A percentile compares a stretch with the other conserved stretches of the same genome.
Conservation (phyloP, 108 stramenopile genomes). For the Skeletonema potamos region DNA sequence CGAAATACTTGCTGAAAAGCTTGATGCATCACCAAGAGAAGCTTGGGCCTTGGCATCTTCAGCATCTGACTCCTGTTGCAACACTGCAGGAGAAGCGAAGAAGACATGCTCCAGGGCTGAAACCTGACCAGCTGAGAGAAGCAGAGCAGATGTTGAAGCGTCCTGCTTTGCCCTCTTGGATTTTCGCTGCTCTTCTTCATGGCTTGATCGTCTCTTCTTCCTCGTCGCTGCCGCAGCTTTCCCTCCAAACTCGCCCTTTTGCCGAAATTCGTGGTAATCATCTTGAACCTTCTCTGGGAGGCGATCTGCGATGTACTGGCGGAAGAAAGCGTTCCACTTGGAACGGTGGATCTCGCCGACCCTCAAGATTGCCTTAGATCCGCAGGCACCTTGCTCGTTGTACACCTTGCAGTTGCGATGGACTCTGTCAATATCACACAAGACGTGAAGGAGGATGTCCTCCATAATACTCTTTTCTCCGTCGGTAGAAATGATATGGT, state of each 20-base stretch:
- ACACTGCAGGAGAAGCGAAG: slow-evolving; percentile 19
- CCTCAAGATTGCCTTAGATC: slow-evolving; percentile 13
- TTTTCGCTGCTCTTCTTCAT: slow-evolving; percentile 1
- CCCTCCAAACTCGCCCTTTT: slow-evolving; percentile 5
- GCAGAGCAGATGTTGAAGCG: slow-evolving; percentile 18
- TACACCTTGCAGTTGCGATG: slow-evolving; percentile 29
- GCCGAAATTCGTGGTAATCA: slow-evolving; percentile 8
- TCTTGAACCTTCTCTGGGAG: slow-evolving; percentile 25
- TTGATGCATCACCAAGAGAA: slow-evolving; percentile 8
- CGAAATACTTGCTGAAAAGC: background rate
- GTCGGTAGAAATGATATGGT: slow-evolving; percentile 16
- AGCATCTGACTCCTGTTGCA: slow-evolving; percentile 7
- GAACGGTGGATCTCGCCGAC: slow-evolving; percentile 27
- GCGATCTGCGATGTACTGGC: slow-evolving; percentile 11
- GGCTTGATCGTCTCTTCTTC: slow-evolving; percentile 1
- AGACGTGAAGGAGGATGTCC: slow-evolving; percentile 25
- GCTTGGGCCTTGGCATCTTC: slow-evolving; percentile 1
- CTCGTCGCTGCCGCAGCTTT: background rate
- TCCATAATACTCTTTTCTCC: slow-evolving; percentile 36
- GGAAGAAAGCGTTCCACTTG: slow-evolving; percentile 43
- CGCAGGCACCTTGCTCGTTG: slow-evolving; percentile 20
- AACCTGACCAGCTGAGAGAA: slow-evolving; percentile 35
- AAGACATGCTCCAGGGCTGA: slow-evolving; percentile 30
- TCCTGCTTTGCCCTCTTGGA: slow-evolving; percentile 24
- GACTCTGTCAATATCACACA: slow-evolving; percentile 36